A percentile compares a stretch with the other conserved stretches of the same genome.
Conservation (phyloP, 1,139 yeast species). For the Taphrina populina region DNA sequence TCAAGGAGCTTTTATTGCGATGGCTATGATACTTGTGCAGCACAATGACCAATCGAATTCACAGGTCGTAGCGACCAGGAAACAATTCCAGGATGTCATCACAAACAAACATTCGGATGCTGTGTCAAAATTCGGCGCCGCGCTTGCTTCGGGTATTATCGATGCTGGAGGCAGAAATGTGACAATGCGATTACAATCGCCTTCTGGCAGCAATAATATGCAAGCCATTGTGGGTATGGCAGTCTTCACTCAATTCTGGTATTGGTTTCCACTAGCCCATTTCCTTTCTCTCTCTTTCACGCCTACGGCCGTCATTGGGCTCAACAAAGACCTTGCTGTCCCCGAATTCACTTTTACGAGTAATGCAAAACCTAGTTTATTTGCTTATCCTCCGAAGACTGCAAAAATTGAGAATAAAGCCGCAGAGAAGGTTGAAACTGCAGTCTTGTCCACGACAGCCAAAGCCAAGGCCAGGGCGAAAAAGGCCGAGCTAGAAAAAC, state of each 20-base stretch:
- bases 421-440: conserved; percentile 87
- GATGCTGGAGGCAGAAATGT: conserved; percentile 99
- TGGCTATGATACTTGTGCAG: conserved; percentile 88
- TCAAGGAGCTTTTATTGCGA: conserved; percentile 93
- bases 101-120: conserved; percentile 93
- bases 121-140: conserved; percentile 95
- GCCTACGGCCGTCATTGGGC: conserved; percentile 88
- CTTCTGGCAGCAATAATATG: conserved; percentile 84
- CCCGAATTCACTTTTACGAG: conserved; percentile 82
- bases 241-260: conserved; percentile 91
- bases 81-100: conserved; percentile 70
- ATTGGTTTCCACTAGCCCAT: conserved; percentile 97
- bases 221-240: conserved; percentile 91
- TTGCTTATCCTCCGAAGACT: conserved; percentile 85
- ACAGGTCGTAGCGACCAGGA: conserved; percentile 73
- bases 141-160: conserved; percentile 93
- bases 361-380: conserved; percentile 73
- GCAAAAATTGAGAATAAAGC: conserved; percentile 79
- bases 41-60: conserved; percentile 85
- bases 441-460: conserved; percentile 89
- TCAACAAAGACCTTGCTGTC: conserved; percentile 77
- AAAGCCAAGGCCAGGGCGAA: conserved; percentile 90
- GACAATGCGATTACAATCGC: conserved; percentile 89
- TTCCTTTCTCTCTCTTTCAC: conserved; percentile 87
- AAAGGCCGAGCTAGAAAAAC: conserved; percentile 55